These are phyloP conservation scores for Ogataea chonburiensis DNA, from an alignment of 805 yeast species.

Conservation along the genomic window DNA sequence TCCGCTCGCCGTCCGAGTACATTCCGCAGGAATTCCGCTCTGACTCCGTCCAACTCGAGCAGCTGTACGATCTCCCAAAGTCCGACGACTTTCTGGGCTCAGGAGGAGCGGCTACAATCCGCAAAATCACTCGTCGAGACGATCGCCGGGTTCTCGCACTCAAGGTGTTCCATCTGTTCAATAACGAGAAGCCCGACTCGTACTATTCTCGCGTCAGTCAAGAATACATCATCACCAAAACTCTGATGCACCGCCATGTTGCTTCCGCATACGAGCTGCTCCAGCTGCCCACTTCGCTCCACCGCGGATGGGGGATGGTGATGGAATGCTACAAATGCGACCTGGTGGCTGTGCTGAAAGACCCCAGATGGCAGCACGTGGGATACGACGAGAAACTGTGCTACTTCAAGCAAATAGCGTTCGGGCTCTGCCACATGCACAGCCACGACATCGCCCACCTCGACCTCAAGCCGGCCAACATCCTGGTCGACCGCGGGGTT, in stretches of 20 bases:
- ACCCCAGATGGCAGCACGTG: constrained; percentile 56
- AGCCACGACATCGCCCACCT: constrained; percentile 66
- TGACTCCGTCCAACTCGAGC: constrained; percentile 46
- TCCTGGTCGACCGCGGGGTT: constrained; percentile 59
- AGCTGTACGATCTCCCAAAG: constrained; percentile 50
- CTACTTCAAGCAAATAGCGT: constrained; percentile 63
- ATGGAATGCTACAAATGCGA: constrained; percentile 67
- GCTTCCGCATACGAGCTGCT: constrained; percentile 54
- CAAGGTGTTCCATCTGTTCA: constrained; percentile 59
- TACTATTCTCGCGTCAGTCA: constrained; percentile 64
- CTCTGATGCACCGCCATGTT: constrained; percentile 55
- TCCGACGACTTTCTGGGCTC: constrained; percentile 48
- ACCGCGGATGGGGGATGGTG: constrained; percentile 76
- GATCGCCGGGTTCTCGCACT: constrained; percentile 54
- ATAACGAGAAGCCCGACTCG: constrained; percentile 56
- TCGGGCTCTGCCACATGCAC: constrained; percentile 63
- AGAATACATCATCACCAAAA: constrained; percentile 62
- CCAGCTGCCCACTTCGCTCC: constrained; percentile 55
- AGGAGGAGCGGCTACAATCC: constrained; percentile 72
- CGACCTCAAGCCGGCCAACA: constrained; percentile 75
- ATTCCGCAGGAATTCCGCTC: constrained; percentile 56
- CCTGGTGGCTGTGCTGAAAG: constrained; percentile 52
- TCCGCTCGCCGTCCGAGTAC: constrained; percentile 61
- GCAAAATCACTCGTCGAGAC: constrained; percentile 40
- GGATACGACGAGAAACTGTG: constrained; percentile 57